phyloP scores from a whole-genome alignment of 371 early-diverging fungal species.

The Sporodiniella umbellata region DNA sequence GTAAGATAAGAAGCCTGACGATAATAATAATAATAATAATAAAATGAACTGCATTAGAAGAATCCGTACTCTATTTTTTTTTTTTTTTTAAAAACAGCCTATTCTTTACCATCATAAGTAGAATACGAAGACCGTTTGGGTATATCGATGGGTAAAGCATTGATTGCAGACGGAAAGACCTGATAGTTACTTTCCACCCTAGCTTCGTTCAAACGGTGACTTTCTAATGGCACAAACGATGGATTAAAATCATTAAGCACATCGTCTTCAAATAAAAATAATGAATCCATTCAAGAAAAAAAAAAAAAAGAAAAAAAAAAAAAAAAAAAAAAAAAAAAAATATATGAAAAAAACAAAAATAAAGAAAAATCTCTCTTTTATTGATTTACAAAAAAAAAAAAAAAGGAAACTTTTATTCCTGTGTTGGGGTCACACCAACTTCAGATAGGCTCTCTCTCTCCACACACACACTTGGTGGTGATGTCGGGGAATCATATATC shows the following conservation, averaged over 20 bases:
- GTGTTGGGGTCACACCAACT: too few species aligned
- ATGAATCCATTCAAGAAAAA: background rate
- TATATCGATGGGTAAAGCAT: slow-evolving; percentile 14
- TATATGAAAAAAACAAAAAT: too few species aligned
- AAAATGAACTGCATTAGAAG: too few species aligned
- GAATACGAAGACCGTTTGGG: slow-evolving; percentile 8
- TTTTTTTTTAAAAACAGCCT: too few species aligned
- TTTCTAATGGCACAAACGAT: background rate
- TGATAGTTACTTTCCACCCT: slow-evolving; percentile 3
- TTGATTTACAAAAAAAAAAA: background rate
- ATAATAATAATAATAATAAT: too few species aligned
- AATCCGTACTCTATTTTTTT: too few species aligned
- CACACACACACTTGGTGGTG: too few species aligned
- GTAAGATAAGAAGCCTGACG: too few species aligned
- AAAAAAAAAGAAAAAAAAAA: background rate
- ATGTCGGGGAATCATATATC: too few species aligned
- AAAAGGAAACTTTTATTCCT: background rate
- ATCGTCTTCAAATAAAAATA: slow-evolving; percentile 15
- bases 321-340: slow-evolving; percentile 3
- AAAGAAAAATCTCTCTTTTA: slow-evolving; percentile 1
- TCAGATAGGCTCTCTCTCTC: too few species aligned
- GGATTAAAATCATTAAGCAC: slow-evolving; percentile 10
- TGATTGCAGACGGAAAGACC: background rate
- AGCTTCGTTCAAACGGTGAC: background rate
- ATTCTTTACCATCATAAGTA: too few species aligned